Evolutionary conservation across 495 filamentous ascomycete genomes (phyloP).

Genomic region (Cladorrhinum samala): DNA sequence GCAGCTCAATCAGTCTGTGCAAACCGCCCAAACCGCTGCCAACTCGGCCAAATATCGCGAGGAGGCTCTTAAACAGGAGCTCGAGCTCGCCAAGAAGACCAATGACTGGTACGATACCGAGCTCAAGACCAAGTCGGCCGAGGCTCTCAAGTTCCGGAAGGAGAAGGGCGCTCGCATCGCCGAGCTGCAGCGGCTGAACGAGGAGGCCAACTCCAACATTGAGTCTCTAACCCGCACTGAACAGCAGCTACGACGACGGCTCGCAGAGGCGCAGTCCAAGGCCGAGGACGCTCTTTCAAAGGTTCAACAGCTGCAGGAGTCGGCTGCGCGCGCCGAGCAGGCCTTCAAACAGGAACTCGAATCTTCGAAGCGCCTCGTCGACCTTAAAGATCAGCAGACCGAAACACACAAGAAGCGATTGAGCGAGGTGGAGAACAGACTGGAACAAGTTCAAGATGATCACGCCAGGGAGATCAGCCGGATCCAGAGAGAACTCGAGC

Average conservation of each 20-base stretch:
- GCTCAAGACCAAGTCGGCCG: constrained; percentile 77
- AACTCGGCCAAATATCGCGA: constrained; percentile 79
- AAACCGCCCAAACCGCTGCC: constrained; percentile 68
- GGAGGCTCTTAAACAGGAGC: constrained; percentile 78
- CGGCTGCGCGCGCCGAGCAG: constrained; percentile 68
- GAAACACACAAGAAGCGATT: constrained; percentile 72
- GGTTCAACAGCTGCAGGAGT: constrained; percentile 80
- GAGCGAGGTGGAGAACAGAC: constrained; percentile 68
- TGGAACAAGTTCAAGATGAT: constrained; percentile 76
- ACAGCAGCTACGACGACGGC: constrained; percentile 66
- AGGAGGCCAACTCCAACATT: constrained; percentile 68
- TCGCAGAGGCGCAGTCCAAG: constrained; percentile 80
- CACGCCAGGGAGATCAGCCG: constrained; percentile 74
- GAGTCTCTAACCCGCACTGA: constrained; percentile 74
- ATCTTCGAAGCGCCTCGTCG: constrained; percentile 67
- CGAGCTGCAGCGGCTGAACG: constrained; percentile 80
- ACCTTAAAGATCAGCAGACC: constrained; percentile 77
- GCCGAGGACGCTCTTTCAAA: constrained; percentile 73
- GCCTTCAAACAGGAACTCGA: constrained; percentile 79
- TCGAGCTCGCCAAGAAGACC: constrained; percentile 77
- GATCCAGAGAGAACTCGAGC: constrained; percentile 72
- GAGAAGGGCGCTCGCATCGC: constrained; percentile 84
- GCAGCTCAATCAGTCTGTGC: constrained; percentile 70
- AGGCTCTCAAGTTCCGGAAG: constrained; percentile 85
- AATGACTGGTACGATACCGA: constrained; percentile 90